Conservation (phyloP, 2,329 filamentous ascomycete species). For the Claviceps capensis region DNA sequence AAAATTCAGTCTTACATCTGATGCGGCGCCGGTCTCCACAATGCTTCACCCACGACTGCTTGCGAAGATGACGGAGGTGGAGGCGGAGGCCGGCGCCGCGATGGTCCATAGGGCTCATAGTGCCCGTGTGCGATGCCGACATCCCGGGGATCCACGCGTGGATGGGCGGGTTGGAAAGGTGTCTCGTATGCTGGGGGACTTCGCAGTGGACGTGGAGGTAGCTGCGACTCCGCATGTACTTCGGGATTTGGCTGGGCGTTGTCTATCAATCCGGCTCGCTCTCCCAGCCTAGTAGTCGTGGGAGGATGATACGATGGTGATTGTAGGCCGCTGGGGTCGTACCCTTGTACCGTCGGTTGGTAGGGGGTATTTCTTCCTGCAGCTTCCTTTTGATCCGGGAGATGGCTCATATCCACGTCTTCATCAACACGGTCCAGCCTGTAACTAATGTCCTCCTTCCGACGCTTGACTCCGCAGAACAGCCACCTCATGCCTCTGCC, state of each 20-base stretch:
- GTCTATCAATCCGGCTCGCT: slow-evolving; percentile 31
- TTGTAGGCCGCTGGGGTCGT: slow-evolving; percentile 23
- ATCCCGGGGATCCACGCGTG: background rate
- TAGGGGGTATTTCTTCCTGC: slow-evolving; percentile 13
- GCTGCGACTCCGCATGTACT: background rate
- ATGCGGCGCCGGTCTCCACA: slow-evolving; percentile 7
- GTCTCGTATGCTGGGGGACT: slow-evolving; percentile 2
- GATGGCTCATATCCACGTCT: slow-evolving; percentile 23
- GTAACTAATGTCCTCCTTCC: slow-evolving; percentile 40
- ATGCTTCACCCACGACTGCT: slow-evolving; percentile 5
- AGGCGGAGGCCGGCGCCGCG: background rate
- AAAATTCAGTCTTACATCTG: background rate
- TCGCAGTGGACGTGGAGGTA: slow-evolving; percentile 5
- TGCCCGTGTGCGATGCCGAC: slow-evolving; percentile 3
- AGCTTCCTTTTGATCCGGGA: slow-evolving; percentile 17
- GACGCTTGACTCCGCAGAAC: slow-evolving; percentile 54
- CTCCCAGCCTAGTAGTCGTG: slow-evolving; percentile 16
- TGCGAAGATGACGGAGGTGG: background rate
- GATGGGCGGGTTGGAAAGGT: background rate
- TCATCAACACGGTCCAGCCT: slow-evolving; percentile 16
- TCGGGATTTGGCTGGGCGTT: slow-evolving; percentile 18
- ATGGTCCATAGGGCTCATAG: background rate
- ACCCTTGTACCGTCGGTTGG: slow-evolving; percentile 17
- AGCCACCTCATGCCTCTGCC: slow-evolving; percentile 70
- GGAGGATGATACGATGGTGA: slow-evolving; percentile 20